Evolutionary conservation across 2,329 filamentous ascomycete species (phyloP).

Genomic region (Iodosphaeria phyllophila): DNA sequence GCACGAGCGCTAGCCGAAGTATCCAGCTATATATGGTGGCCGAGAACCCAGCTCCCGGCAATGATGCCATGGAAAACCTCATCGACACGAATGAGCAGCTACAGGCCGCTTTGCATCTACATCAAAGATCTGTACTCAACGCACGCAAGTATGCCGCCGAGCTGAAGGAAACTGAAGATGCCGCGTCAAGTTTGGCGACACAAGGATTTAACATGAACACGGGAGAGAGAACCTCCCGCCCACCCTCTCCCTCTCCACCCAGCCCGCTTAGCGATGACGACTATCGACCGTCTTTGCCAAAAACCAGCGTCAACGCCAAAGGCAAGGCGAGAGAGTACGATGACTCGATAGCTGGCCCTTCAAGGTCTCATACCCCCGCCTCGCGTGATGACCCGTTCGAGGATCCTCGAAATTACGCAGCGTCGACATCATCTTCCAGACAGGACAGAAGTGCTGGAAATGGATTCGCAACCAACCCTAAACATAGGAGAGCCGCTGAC

Average conservation of each 20-base stretch:
- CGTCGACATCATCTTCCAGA: too few relatives aligned
- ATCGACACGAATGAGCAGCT: conserved; percentile 93
- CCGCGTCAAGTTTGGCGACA: conserved; percentile 2
- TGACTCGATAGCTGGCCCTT: conserved; percentile 9
- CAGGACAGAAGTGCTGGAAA: too few relatives aligned
- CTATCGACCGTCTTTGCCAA: conserved; percentile 11
- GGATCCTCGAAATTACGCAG: too few relatives aligned
- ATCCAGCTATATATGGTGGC: conserved; percentile 75
- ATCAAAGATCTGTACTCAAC: conserved; percentile 61
- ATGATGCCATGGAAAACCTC: conserved; percentile 80
- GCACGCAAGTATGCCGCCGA: conserved; percentile 35
- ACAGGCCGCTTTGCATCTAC: conserved; percentile 61
- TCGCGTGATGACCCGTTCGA: conserved; percentile 15
- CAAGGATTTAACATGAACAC: too few relatives aligned
- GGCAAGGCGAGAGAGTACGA: conserved; percentile 12
- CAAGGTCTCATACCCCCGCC: conserved; percentile 11
- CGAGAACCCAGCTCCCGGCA: conserved; percentile 65
- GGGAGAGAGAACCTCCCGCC: conserved; percentile 1
- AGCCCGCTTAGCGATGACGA: conserved; percentile 5
- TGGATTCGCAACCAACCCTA: too few relatives aligned
- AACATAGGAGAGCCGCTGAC: too few relatives aligned
- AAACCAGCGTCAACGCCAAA: conserved; percentile 11
- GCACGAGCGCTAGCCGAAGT: conserved; percentile 59
- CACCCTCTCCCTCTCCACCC: conserved; percentile 1
- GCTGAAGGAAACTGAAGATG: conserved; percentile 5